phyloP scores from a whole-genome alignment of 352 stramenopile genomes.

The Peronospora farinosa region DNA sequence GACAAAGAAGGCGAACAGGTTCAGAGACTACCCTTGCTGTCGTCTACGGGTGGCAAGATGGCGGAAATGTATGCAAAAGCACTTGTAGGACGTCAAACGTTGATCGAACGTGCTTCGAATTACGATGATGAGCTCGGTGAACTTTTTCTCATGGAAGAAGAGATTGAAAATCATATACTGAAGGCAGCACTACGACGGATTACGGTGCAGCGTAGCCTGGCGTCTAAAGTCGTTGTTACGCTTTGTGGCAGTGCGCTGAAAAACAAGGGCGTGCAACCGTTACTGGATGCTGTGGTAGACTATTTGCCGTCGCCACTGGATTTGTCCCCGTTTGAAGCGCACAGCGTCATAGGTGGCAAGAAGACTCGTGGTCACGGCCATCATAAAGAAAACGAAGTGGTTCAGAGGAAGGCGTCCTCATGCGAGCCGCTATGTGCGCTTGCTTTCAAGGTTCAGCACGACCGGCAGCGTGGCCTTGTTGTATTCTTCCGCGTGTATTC shows the following conservation, averaged over 20 bases:
- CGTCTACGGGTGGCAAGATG: slow-evolving; percentile 40
- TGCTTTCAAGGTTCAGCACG: slow-evolving; percentile 77
- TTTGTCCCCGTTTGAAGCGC: slow-evolving; percentile 56
- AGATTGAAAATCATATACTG: slow-evolving; percentile 43
- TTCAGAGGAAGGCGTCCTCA: slow-evolving; percentile 33
- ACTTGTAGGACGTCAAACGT: slow-evolving; percentile 35
- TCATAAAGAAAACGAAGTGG: slow-evolving; percentile 14
- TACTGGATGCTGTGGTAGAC: slow-evolving; percentile 96
- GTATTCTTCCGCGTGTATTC: slow-evolving; percentile 94
- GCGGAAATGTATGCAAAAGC: slow-evolving; percentile 42
- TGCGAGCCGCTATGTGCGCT: slow-evolving; percentile 51
- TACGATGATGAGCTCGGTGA: slow-evolving; percentile 71
- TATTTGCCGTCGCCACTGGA: slow-evolving; percentile 96
- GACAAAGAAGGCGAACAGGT: slow-evolving; percentile 55
- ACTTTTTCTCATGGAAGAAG: slow-evolving; percentile 67
- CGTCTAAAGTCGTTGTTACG: slow-evolving; percentile 43
- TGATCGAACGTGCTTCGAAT: slow-evolving; percentile 62
- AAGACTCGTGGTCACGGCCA: slow-evolving; percentile 22
- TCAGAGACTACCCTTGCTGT: slow-evolving; percentile 43
- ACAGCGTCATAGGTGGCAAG: slow-evolving; percentile 33
- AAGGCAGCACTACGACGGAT: slow-evolving; percentile 57
- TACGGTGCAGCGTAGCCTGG: slow-evolving; percentile 40
- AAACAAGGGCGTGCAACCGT: slow-evolving; percentile 91
- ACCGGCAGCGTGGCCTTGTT: slow-evolving; percentile 63
- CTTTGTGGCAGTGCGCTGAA: slow-evolving; percentile 65